Evolutionary conservation across 1,284 basidiomycete species (phyloP).

Genomic region (Moesziomyces parantarcticus): DNA sequence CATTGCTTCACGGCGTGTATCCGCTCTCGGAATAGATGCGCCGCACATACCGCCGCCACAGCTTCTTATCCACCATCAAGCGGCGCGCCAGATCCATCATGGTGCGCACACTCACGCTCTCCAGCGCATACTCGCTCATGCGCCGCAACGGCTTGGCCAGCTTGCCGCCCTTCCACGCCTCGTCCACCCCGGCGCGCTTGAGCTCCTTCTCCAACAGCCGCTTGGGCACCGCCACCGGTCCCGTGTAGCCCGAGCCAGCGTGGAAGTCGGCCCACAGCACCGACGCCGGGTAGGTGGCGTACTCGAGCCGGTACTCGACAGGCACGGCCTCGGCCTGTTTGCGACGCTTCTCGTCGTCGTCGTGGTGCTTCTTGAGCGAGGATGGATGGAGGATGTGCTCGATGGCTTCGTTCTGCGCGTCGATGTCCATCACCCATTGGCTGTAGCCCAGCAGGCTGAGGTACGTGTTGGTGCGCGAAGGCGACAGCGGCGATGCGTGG

Average conservation of each 20-base stretch:
- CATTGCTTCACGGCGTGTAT: slow-evolving; percentile 3
- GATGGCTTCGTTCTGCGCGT: slow-evolving; percentile 72
- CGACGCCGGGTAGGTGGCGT: slow-evolving; percentile 57
- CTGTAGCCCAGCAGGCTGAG: slow-evolving; percentile 83
- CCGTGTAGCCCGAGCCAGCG: background rate
- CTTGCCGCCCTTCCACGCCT: slow-evolving; percentile 45
- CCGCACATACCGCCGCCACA: slow-evolving; percentile 76
- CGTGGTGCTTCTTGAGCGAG: slow-evolving; percentile 8
- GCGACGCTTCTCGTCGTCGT: slow-evolving; percentile 12
- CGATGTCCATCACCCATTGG: slow-evolving; percentile 81
- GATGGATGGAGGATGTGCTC: slow-evolving; percentile 30
- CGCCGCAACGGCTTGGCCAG: slow-evolving; percentile 69
- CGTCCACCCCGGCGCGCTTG: slow-evolving; percentile 67
- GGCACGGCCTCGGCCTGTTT: slow-evolving; percentile 25
- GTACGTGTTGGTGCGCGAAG: slow-evolving; percentile 77
- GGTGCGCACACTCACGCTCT: slow-evolving; percentile 81
- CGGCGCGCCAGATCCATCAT: slow-evolving; percentile 79
- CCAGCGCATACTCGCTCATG: slow-evolving; percentile 77
- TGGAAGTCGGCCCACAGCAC: slow-evolving; percentile 60
- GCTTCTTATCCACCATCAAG: slow-evolving; percentile 74
- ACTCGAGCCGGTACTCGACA: slow-evolving; percentile 59
- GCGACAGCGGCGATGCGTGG: slow-evolving; percentile 76
- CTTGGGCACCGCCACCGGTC: slow-evolving; percentile 72
- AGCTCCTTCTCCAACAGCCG: slow-evolving; percentile 75
- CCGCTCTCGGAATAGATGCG: slow-evolving; percentile 73